phyloP scores from a whole-genome alignment of 805 yeast species.

The Metschnikowia reukaufii region DNA sequence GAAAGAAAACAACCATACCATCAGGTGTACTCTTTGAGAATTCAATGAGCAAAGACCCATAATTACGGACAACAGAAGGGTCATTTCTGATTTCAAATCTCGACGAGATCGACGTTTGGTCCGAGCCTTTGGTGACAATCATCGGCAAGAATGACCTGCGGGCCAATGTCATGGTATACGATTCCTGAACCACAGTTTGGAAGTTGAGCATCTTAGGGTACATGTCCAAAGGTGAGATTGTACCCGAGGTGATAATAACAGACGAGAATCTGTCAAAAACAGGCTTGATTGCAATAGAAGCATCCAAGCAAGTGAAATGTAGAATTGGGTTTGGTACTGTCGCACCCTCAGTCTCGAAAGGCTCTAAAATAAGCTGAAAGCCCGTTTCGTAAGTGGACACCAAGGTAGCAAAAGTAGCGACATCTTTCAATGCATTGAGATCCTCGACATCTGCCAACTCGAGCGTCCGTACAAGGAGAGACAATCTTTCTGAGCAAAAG shows the following conservation, averaged over 20 bases:
- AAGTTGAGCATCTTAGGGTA: conserved; percentile 95
- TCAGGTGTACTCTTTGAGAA: conserved; percentile 96
- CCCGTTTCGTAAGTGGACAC: conserved; percentile 95
- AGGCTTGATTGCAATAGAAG: conserved; percentile 96
- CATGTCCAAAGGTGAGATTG: conserved; percentile 98
- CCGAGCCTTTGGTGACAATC: conserved; percentile 96
- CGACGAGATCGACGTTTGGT: conserved; percentile 95
- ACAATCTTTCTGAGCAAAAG: conserved; percentile 88
- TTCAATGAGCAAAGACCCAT: conserved; percentile 89
- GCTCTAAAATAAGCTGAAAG: conserved; percentile 87
- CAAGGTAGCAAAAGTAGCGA: conserved; percentile 94
- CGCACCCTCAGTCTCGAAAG: conserved; percentile 88
- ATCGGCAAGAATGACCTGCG: conserved; percentile 90
- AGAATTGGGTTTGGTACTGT: conserved; percentile 96
- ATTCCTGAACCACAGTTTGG: conserved; percentile 89
- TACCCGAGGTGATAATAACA: conserved; percentile 94
- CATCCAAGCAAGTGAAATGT: conserved; percentile 92
- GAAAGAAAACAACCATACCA: conserved; percentile 97
- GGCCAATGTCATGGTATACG: conserved; percentile 93
- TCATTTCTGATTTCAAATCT: conserved; percentile 96
- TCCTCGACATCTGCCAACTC: conserved; percentile 90
- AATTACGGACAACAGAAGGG: conserved; percentile 95
- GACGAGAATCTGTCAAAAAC: conserved; percentile 91
- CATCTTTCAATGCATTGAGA: conserved; percentile 87
- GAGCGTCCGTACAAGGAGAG: conserved; percentile 83